Percentiles rank a stretch among this genome's conserved stretches.
These are phyloP conservation scores for Talaromyces albobiverticillius DNA, from an alignment of 2,329 filamentous ascomycete genomes.

Conservation along the genomic window DNA sequence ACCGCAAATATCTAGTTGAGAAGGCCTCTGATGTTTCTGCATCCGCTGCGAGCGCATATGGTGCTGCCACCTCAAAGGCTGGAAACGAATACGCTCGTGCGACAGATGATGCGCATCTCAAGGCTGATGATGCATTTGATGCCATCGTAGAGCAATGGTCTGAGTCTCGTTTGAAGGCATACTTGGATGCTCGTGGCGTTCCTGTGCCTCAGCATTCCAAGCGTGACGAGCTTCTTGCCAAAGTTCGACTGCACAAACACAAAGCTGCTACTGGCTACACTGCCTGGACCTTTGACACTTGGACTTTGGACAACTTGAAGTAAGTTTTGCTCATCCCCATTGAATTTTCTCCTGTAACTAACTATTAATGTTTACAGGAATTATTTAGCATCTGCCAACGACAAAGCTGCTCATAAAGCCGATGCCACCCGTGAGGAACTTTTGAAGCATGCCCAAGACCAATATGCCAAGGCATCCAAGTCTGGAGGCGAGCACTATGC, in stretches of 20 bases:
- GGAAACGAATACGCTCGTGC: conserved; percentile 75
- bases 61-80: conserved; percentile 71
- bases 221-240: conserved; percentile 68
- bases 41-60: conserved; percentile 51
- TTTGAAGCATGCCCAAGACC: conserved; percentile 53
- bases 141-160: conserved; percentile 64
- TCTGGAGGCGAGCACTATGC: conserved; percentile 50
- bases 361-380: conserved; percentile 46
- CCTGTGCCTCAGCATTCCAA: conserved; percentile 70
- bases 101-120: conserved; percentile 64
- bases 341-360: conserved; percentile 39
- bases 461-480: conserved; percentile 47
- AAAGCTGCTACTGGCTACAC: conserved; percentile 66
- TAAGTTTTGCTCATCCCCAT: conserved; percentile 26
- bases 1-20: conserved; percentile 62
- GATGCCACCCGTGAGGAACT: conserved; percentile 71
- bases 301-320: conserved; percentile 68
- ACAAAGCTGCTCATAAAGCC: conserved; percentile 60
- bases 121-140: conserved; percentile 66
- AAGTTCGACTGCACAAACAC: conserved; percentile 71
- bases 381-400: conserved; percentile 48
- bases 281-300: conserved; percentile 77
- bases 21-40: conserved; percentile 48
- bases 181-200: conserved; percentile 72
- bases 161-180: conserved; percentile 73